Percentiles rank a stretch among this genome's conserved stretches.
phyloP scores from a whole-genome alignment of 2,329 filamentous ascomycete species.

The Pestalotiopsis sp. region DNA sequence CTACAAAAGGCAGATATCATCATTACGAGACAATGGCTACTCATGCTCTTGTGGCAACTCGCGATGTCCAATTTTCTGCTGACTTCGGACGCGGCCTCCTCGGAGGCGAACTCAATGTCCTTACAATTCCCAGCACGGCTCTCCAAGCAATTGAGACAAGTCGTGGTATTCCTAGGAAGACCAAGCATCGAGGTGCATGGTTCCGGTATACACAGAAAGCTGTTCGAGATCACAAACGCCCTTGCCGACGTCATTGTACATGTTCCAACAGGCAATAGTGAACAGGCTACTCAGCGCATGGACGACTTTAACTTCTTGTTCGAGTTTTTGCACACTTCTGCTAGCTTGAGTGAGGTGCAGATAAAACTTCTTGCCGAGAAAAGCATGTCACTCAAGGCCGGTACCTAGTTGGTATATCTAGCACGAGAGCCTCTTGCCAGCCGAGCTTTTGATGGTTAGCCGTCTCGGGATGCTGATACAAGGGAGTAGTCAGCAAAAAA shows the following conservation, averaged over 20 bases:
- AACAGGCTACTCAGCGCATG: not conserved
- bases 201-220: not conserved
- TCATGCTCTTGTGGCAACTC: slow-evolving; percentile 6
- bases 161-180: not conserved
- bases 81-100: not conserved
- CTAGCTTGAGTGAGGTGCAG: not conserved
- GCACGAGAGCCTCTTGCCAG: not conserved
- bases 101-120: not conserved
- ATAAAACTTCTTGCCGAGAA: not conserved
- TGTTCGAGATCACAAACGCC: slow-evolving; percentile 3
- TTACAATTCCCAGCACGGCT: not conserved
- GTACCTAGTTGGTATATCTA: not conserved
- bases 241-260: slow-evolving; percentile 3
- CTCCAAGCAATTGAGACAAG: not conserved
- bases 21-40: slow-evolving; percentile 4
- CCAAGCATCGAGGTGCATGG: not conserved
- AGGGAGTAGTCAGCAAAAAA: too few relatives aligned
- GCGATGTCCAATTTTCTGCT: not conserved
- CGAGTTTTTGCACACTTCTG: not conserved
- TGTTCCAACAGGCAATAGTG: not conserved
- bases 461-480: too few relatives aligned
- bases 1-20: slow-evolving; percentile 5
- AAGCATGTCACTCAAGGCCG: not conserved
- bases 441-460: too few relatives aligned
- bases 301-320: slow-evolving; percentile 6